Conservation (phyloP, 148 eudicot species). For the Cornus florida region DNA sequence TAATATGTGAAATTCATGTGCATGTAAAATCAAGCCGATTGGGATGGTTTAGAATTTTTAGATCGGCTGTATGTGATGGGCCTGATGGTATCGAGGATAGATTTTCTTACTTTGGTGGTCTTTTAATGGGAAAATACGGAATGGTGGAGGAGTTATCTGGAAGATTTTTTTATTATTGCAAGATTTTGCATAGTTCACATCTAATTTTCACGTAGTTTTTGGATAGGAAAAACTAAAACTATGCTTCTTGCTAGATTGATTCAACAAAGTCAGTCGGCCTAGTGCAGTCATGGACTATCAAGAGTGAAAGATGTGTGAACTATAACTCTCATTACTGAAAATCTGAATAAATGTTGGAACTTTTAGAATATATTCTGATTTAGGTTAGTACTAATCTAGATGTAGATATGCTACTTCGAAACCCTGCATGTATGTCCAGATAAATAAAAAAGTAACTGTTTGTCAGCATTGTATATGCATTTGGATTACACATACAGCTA, state of each 20-base stretch:
- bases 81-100: background rate
- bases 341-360: background rate
- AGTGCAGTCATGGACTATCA: too few relatives aligned
- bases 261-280: background rate
- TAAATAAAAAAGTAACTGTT: background rate
- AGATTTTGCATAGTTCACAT: background rate
- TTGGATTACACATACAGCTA: background rate
- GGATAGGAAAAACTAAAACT: background rate
- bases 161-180: background rate
- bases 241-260: background rate
- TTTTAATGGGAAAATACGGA: background rate
- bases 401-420: background rate
- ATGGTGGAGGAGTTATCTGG: background rate
- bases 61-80: background rate
- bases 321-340: background rate
- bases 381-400: background rate
- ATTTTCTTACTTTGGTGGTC: background rate
- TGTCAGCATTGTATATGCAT: background rate
- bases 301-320: too few relatives aligned
- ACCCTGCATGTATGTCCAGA: background rate
- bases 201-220: background rate
- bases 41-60: background rate
- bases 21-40: background rate
- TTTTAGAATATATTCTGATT: background rate
- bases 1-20: background rate